These are phyloP conservation scores for Diaporthe batatas DNA, from an alignment of 2,329 filamentous ascomycete species.

Conservation along the genomic window DNA sequence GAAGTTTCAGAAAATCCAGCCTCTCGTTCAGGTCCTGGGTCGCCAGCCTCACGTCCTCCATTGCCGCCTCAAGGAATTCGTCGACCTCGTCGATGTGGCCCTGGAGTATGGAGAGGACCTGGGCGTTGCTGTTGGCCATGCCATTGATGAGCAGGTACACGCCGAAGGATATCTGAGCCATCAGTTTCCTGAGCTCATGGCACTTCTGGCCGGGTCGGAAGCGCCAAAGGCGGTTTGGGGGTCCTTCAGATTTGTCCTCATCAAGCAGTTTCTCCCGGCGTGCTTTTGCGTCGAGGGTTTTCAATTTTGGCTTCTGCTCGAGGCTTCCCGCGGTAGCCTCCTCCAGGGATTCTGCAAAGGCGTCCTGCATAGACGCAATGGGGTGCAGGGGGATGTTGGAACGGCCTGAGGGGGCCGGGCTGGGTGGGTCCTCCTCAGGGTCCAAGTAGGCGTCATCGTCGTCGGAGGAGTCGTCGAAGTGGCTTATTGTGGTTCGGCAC, in stretches of 20 bases:
- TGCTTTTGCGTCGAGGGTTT: constrained; percentile 68
- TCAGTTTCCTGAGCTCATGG: constrained; percentile 90
- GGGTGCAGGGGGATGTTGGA: constrained; percentile 69
- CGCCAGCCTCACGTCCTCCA: constrained; percentile 86
- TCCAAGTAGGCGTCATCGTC: constrained; percentile 32
- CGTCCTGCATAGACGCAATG: constrained; percentile 80
- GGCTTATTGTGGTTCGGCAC: constrained; percentile 41
- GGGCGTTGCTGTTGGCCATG: constrained; percentile 88
- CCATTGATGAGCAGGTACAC: constrained; percentile 88
- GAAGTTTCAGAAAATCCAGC: constrained; percentile 83
- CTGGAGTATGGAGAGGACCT: constrained; percentile 91
- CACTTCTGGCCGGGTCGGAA: constrained; percentile 81
- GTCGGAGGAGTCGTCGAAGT: constrained; percentile 40
- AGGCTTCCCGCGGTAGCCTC: constrained; percentile 72
- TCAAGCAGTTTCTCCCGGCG: constrained; percentile 78
- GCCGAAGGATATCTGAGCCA: constrained; percentile 93
- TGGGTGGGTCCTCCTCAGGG: constrained; percentile 19
- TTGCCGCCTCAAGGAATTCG: constrained; percentile 86
- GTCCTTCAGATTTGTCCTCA: constrained; percentile 75
- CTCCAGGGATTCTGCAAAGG: constrained; percentile 85
- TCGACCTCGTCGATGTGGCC: constrained; percentile 95
- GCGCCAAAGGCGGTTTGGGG: constrained; percentile 82
- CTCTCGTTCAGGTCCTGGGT: constrained; percentile 83
- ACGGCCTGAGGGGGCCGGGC: constrained; percentile 26
- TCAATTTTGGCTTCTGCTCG: constrained; percentile 64